phyloP scores from a whole-genome alignment of 2,329 filamentous ascomycete genomes.

The Verticillium alfalfae region DNA sequence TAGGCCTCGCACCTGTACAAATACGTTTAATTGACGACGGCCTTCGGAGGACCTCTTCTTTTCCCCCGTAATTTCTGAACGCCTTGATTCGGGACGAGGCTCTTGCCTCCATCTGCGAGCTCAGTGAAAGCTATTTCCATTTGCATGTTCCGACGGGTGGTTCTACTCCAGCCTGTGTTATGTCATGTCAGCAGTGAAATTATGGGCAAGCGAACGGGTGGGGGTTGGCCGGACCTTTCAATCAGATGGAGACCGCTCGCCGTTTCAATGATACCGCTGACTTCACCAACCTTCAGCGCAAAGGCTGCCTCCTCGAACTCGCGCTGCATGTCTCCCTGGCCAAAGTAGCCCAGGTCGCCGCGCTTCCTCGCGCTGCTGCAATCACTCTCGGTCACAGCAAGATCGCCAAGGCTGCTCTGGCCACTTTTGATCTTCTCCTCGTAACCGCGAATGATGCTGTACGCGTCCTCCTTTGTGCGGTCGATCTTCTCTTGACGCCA shows the following conservation, averaged over 20 bases:
- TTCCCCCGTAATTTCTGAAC: neutral
- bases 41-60: neutral
- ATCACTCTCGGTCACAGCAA: slow-evolving; percentile 86
- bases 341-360: slow-evolving; percentile 93
- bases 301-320: slow-evolving; percentile 98
- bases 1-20: neutral
- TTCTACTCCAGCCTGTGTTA: slow-evolving; percentile 45
- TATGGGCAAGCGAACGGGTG: too few relatives aligned
- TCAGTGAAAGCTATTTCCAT: neutral
- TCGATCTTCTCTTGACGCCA: slow-evolving; percentile 85
- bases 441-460: slow-evolving; percentile 68
- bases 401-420: slow-evolving; percentile 65
- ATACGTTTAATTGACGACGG: neutral
- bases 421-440: slow-evolving; percentile 72
- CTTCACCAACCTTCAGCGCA: slow-evolving; percentile 76
- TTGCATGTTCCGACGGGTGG: neutral
- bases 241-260: slow-evolving; percentile 94
- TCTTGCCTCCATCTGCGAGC: neutral
- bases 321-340: slow-evolving; percentile 93
- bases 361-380: slow-evolving; percentile 93
- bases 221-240: slow-evolving; percentile 63
- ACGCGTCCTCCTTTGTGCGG: slow-evolving; percentile 80
- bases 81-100: neutral
- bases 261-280: slow-evolving; percentile 84
- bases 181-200: slow-evolving; percentile 47